Base-by-base conservation (phyloP, 306 rosid species). In the Vicia villosa region DNA sequence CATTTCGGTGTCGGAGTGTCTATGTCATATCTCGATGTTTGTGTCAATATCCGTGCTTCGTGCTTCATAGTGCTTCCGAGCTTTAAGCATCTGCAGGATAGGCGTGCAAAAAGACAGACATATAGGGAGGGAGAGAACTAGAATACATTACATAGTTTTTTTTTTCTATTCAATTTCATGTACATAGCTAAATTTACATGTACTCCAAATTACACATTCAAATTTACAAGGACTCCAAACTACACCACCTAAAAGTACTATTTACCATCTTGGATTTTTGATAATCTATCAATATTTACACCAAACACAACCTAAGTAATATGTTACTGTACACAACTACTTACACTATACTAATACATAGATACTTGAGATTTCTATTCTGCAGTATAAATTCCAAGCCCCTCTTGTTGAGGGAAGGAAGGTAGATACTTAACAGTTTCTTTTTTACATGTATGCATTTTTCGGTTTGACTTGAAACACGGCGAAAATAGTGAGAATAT, bases 401-500 rank as follows among this genome's bases (percentile, higher is more conserved):
- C 74, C 58, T 57, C 34, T 10, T 58, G 73, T 9, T 12, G 10
- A 67, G 37, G 57, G 64, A 51, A 36, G 73, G 69, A 73, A 74
- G 47, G 12, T 68, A 8, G 16, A 61, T 32, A 64, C 70, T 32
- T 76, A n/a, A 76, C 76, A 69, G n/a, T 68, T 74, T 81, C 47
- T 41, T 40, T n/a, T 56, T 47, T 56, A 62, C 59, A 2, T 68
- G 50, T 49, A 57, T 45, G 50, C 72, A 69, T 34, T 78, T 52
- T n/a, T 22, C 40, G 6, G 32, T 63, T 46, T 63, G 43, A 74
- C 69, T 57, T 14, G 43, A 64, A 20, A 55, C 17, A 54, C 11
- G 32, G 20, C 12, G 59, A n/a, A 61, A 71, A 37, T 65, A 81
- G 75, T 36, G 70, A 72, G 78, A 74, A 58, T 76, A 50, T 72